Base-by-base conservation (phyloP, 2,329 filamentous ascomycete species). In the Aspergillus sp. region DNA sequence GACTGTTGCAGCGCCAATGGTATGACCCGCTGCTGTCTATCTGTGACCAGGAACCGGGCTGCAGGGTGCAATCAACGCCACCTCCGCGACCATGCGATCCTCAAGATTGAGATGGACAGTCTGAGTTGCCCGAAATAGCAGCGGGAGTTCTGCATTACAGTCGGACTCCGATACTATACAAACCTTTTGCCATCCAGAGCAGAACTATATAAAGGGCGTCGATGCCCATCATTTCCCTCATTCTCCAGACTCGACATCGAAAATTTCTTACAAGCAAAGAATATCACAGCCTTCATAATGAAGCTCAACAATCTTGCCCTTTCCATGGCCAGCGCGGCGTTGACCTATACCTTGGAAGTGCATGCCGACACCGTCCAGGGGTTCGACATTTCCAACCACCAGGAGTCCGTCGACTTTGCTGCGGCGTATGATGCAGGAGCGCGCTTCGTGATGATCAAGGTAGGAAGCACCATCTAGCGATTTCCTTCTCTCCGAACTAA, bases 311-410 rank as follows among this genome's bases (percentile, higher is more conserved):
- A 21, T 6, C 36, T 56, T 4, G 40, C 41, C 21, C 13, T 47
- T 3, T 19, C 47, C 14, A 44, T 44, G 11, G 34, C 45, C 20
- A 16, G 51, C 19, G 16, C 50, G 47, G 44, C 53, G 14, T 17
- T 31, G 46, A n/a, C 29, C 16, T 4, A 32, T 5, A 23, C 32
- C 13, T 17, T 50, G 13, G 49, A 32, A 10, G 42, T 41, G 16
- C 34, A 34, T 5, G 42, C 53, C 4, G 36, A 40, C 13, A 52
- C 45, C 3, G 38, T 56, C 31, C 54, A 53, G 13, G 54, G 54
- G 4, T 56, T 56, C 20, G 54, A 56, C 44, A 54, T 56, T 43
- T 56, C 54, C n/a, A 50, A 54, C 44, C 48, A 56, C 32, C 54
- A 56, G 21, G 19, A n/a, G 7, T 46, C 36, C 3, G 54, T 56